These are phyloP conservation scores for Rhizopogon rudus DNA, from an alignment of 768 basidiomycete species.

Conservation along the genomic window DNA sequence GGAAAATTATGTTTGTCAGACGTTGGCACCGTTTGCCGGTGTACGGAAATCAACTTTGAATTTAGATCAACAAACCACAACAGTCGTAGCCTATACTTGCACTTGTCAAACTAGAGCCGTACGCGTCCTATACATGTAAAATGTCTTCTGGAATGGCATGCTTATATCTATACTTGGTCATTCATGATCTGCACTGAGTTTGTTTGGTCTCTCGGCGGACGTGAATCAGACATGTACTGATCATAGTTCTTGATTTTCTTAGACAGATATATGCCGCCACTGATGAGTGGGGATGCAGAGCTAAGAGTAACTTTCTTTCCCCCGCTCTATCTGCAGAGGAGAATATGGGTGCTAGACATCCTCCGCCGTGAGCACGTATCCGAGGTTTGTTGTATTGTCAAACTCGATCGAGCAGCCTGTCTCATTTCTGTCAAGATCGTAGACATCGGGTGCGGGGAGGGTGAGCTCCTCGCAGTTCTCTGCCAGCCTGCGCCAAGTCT, in stretches of 20 bases:
- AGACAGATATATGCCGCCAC: background rate
- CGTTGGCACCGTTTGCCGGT: too few relatives aligned
- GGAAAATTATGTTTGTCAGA: too few relatives aligned
- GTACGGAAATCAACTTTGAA: too few relatives aligned
- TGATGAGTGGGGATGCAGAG: constrained; percentile 14
- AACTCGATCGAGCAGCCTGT: background rate
- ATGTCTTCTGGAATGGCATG: too few relatives aligned
- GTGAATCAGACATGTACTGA: too few relatives aligned
- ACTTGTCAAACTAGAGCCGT: too few relatives aligned
- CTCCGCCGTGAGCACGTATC: constrained; percentile 53
- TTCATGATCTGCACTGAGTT: too few relatives aligned
- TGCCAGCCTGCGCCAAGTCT: constrained; percentile 75
- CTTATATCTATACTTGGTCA: too few relatives aligned
- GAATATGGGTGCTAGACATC: constrained; percentile 65
- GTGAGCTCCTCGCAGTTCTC: constrained; percentile 63
- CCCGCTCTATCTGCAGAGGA: constrained; percentile 60
- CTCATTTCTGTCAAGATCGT: constrained; percentile 51
- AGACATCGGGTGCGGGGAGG: constrained; percentile 85
- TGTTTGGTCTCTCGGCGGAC: too few relatives aligned
- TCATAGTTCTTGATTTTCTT: background rate
- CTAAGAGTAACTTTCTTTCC: constrained; percentile 63
- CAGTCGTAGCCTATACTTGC: too few relatives aligned
- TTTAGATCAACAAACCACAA: too few relatives aligned
- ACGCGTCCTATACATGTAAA: too few relatives aligned
- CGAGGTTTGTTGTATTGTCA: constrained; percentile 33